These are phyloP conservation scores for Oryza meyeriana DNA, from an alignment of 176 grass and related monocot genomes.

Conservation along the genomic window DNA sequence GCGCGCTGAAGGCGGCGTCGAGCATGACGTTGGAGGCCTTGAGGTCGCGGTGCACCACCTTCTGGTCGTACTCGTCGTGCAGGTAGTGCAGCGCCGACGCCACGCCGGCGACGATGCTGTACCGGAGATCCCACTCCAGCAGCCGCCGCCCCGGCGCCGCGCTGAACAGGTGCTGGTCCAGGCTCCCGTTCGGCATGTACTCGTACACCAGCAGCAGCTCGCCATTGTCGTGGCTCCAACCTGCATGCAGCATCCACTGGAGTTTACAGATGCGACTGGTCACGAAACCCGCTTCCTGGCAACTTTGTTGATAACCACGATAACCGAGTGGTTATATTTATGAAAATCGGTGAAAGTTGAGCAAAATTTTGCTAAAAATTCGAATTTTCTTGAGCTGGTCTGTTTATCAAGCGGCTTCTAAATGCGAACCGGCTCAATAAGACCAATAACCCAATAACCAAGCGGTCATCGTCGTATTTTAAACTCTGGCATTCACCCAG, in stretches of 20 bases:
- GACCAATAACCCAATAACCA: too few relatives aligned
- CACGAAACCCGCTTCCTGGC: too few relatives aligned
- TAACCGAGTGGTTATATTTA: too few relatives aligned
- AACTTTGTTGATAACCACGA: too few relatives aligned
- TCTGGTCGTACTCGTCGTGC: slow-evolving; percentile 91
- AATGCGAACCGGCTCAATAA: too few relatives aligned
- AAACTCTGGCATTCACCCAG: too few relatives aligned
- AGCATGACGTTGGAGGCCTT: slow-evolving; percentile 98
- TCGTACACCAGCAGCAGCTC: slow-evolving; percentile 81
- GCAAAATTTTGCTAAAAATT: background rate
- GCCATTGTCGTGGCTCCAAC: slow-evolving; percentile 84
- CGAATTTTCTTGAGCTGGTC: background rate
- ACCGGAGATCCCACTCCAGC: slow-evolving; percentile 69
- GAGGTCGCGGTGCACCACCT: slow-evolving; percentile 89
- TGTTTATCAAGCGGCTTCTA: too few relatives aligned
- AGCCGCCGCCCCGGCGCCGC: background rate
- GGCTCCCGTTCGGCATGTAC: slow-evolving; percentile 78
- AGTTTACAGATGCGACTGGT: too few relatives aligned
- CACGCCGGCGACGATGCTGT: slow-evolving; percentile 69
- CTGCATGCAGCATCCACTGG: slow-evolving; percentile 10
- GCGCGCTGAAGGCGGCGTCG: slow-evolving; percentile 69
- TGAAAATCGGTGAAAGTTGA: background rate
- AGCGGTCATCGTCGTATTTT: too few relatives aligned
- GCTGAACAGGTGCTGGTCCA: slow-evolving; percentile 59
- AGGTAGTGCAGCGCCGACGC: slow-evolving; percentile 91